Conservation (phyloP, 164 flowering plant species). For the Dillenia turbinata region DNA sequence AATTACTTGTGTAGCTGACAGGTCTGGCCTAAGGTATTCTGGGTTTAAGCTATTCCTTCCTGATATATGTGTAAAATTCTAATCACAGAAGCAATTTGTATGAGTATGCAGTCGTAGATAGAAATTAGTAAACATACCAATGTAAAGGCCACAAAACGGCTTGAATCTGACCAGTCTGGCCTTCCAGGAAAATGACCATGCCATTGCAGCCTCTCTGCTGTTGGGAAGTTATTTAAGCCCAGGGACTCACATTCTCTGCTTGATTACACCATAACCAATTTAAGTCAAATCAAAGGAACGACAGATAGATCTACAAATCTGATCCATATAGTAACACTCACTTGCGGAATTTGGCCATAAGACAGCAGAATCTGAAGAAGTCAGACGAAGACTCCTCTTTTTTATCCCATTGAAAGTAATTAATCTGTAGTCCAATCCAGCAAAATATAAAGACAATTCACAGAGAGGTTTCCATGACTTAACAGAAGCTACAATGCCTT, state of each 20-base stretch:
- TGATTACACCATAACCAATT: conserved; percentile 3
- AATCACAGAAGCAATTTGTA: too few relatives aligned
- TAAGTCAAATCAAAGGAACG: not conserved
- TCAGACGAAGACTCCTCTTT: conserved; percentile 71
- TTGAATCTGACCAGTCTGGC: conserved; percentile 87
- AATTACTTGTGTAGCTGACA: too few relatives aligned
- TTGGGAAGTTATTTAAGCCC: conserved; percentile 75
- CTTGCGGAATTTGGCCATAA: conserved; percentile 73
- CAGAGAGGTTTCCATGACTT: not conserved
- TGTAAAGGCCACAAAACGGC: conserved; percentile 85
- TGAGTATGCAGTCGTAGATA: too few relatives aligned
- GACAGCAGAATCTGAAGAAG: conserved; percentile 83
- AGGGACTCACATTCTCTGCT: conserved; percentile 89
- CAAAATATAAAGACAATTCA: not conserved
- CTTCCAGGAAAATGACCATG: conserved; percentile 68
- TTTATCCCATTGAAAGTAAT: conserved; percentile 92
- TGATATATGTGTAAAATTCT: too few relatives aligned
- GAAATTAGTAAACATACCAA: conserved; percentile 38
- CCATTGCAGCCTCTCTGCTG: conserved; percentile 84
- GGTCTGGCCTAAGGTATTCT: too few relatives aligned
- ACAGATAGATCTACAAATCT: not conserved
- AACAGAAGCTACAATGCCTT: not conserved
- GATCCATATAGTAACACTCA: conserved; percentile 18
- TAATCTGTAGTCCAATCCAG: conserved; percentile 44
- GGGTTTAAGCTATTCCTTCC: too few relatives aligned